Evolutionary conservation across 179 eudicot species (phyloP), one percentile per base, ranked within the genome.

Genomic region (Silene noctiflora): DNA sequence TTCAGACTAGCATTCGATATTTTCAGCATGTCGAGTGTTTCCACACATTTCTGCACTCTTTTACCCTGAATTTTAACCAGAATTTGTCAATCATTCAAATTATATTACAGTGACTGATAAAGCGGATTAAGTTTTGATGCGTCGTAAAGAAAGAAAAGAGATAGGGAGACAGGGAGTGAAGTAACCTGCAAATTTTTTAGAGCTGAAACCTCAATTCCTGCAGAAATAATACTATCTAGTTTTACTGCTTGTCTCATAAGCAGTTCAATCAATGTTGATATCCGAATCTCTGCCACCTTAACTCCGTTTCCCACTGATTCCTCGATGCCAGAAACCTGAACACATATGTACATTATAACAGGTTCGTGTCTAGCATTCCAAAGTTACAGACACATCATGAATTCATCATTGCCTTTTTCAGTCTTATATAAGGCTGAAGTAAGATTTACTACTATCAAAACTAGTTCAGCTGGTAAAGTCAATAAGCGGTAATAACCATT

Each of bases 221-320:
- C 63, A 10, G 77, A 39, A 39, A 39, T 21, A 48, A 85, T 73
- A 69, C 56, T 65, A 69, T 87, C 90, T 3, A 88, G 72, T 72
- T 87, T 88, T 5, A 88, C 84, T 58, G 88, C 87, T 76, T 84
- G 88, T 69, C 81, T 77, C 92, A 88, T 88, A 33, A 88, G 72
- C 83, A 88, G 77, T 76, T 88, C 90, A 29, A 76, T 85, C 79
- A 88, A 72, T n/a, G 88, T 85, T 10, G 90, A 75, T 42, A 88
- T 84, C 75, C 78, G 87, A 27, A 85, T 71, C 66, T 88, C 92
- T 17, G 88, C 79, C 25, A 87, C 92, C 69, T 82, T 88, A 1
- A 74, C 72, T 9, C 90, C 85, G 73, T 75, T 85, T 71, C 69
- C 80, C 39, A 88, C 75, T 5, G 90, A 84, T 67, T 84, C 83